A percentile compares a stretch with the other conserved stretches of the same genome.
These are phyloP conservation scores for Colletotrichum phormii DNA, from an alignment of 2,329 filamentous ascomycete genomes.

Conservation along the genomic window DNA sequence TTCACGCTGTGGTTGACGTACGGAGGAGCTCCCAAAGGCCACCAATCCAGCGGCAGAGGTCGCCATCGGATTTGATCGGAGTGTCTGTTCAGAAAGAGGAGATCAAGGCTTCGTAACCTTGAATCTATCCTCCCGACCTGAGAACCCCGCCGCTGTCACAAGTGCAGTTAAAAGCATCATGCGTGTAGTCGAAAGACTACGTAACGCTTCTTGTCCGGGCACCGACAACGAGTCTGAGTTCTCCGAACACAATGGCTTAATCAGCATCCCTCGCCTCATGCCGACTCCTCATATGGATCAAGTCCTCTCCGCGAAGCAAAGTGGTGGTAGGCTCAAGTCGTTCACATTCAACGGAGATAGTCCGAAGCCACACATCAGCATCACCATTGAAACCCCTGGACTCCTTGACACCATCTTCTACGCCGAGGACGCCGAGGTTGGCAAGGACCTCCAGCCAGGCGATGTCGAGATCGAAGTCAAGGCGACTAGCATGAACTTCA, in stretches of 20 bases:
- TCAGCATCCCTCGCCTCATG: not conserved
- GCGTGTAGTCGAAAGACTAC: not conserved
- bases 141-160: not conserved
- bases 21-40: not conserved
- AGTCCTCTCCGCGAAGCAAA: not conserved
- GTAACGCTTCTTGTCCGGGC: not conserved
- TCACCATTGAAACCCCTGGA: conserved; percentile 13
- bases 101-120: not conserved
- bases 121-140: not conserved
- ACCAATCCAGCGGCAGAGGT: not conserved
- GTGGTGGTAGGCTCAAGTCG: not conserved
- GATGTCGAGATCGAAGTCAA: conserved; percentile 43
- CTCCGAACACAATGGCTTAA: not conserved
- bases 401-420: conserved; percentile 20
- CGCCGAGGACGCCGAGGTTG: not conserved
- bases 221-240: not conserved
- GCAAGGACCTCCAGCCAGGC: conserved; percentile 18
- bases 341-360: not conserved
- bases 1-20: not conserved
- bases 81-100: not conserved
- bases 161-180: not conserved
- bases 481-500: conserved; percentile 48
- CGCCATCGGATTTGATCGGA: not conserved
- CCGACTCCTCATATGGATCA: not conserved
- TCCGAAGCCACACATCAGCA: conserved; percentile 1